Base-by-base conservation (phyloP, 108 stramenopile species). In the Fragilariopsis cylindrus region DNA sequence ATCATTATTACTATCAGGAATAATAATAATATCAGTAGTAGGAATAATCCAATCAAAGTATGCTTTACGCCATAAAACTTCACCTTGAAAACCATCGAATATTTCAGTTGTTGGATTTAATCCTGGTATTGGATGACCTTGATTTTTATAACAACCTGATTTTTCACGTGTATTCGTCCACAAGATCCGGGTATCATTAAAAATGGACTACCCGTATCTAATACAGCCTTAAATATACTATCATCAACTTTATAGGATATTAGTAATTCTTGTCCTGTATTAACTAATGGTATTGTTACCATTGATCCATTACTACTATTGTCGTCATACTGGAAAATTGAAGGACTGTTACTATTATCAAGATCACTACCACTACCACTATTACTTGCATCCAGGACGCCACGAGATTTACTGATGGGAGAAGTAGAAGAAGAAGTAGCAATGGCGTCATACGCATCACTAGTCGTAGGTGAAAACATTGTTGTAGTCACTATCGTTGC, bases 181-280 rank as follows among this genome's bases (percentile, higher is more conserved):
- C 85, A 88, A 4, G 83, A 84, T 41, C 71, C 62, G 4, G 87
- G 88, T 19, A 78, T 73, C 69, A 82, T 82, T 46, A 89, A 62
- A 56, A 89, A 88, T 7, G 88, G 88, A 53, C 73, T 78, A 40
- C 88, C 85, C 4, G 82, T 89, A 65, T 89, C 88, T 9, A 89
- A 48, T 42, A 89, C 81, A 16, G 88, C 88, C 12, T 81, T 49
- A 70, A 89, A 86, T 48, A 52, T 18, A 48, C 76, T 76, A 7
- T 76, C 83, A 43, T 78, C 81, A 30, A 88, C 81, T 52, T 54
- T 65, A 52, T 82, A 88, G 65, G 71, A 73, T 41, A 84, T 72
- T 6, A 85, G 41, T 47, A 81, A 81, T 7, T 79, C 82, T 40
- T 68, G 54, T 44, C 81, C 66, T 11, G 81, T 75, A 60, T 60